Base-by-base conservation (phyloP, 2,329 filamentous ascomycete species). In the Plenodomus tracheiphilus region DNA sequence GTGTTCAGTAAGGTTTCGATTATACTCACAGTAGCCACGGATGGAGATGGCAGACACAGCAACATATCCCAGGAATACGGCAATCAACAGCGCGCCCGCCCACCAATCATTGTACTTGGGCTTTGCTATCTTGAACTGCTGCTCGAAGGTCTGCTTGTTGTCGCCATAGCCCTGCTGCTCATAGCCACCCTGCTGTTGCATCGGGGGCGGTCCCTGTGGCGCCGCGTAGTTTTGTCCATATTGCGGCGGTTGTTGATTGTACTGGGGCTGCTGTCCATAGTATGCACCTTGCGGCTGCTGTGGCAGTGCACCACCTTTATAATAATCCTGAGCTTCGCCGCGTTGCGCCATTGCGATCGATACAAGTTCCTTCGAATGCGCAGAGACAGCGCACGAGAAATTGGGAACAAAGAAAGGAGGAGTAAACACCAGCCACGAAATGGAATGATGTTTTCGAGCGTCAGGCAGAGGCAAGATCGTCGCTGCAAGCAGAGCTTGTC, bases 31-130 rank as follows among this genome's bases (percentile, higher is more conserved):
- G 64, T 96, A 96, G 44, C 88, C 88, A 57, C 87, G 82, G 34
- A 97, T 83, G 0, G 85, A 79, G 28, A 96, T 78, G 2, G 80
- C 91, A 7, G 87, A 92, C 41, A 96, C 85, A 8, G 82, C 91
- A 9, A 84, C 81, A 64, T 88, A 96, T 13, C 90, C 91, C 2
- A 81, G 74, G 66, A 87, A 87, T 19, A 88, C 85, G 16, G 82
- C 72, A 32, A 94, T 78, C 60, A 95, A 83, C 66, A 97, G 76
- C 35, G 95, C 75, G 3, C 88, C 91, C 3, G 92, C 92, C 93
- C 92, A 97, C 20, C 89, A 68, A 69, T 97, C 93, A 65, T 97
- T 90, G 75, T 82, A 96, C 71, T 93, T 95, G n/a, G 91, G 91
- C 55, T 79, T 85, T 43, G 89, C 83, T 43, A 97, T 73, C 73